Evolutionary conservation across 257 asterid species (phyloP).

Genomic region (Mentha longifolia): DNA sequence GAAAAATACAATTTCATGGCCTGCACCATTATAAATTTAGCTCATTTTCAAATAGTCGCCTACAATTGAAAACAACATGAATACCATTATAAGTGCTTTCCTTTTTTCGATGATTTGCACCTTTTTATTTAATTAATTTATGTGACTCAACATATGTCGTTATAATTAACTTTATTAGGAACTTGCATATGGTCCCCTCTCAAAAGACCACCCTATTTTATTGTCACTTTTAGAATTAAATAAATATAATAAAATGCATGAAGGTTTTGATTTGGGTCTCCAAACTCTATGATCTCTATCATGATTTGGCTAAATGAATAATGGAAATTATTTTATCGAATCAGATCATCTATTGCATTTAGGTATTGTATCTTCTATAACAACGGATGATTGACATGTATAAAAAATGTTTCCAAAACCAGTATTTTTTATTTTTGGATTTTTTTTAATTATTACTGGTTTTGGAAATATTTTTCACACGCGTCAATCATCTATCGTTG

Average conservation of each 20-base stretch:
- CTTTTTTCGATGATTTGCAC: background rate
- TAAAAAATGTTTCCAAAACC: too few relatives aligned
- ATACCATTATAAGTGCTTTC: background rate
- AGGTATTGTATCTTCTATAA: too few relatives aligned
- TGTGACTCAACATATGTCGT: constrained; percentile 28
- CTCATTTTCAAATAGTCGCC: background rate
- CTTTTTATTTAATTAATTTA: background rate
- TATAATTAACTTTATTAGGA: constrained; percentile 28
- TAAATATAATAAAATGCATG: background rate
- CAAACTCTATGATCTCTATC: constrained; percentile 15
- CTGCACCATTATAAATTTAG: constrained; percentile 15
- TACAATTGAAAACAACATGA: constrained; percentile 27
- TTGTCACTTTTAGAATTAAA: background rate
- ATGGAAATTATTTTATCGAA: background rate
- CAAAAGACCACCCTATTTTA: constrained; percentile 9
- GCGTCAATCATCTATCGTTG: too few relatives aligned
- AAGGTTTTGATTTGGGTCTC: background rate
- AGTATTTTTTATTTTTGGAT: too few relatives aligned
- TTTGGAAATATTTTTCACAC: too few relatives aligned
- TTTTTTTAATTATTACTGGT: too few relatives aligned
- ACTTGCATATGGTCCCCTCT: constrained; percentile 20
- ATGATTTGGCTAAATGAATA: constrained; percentile 10
- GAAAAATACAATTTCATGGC: background rate
- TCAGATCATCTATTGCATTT: too few relatives aligned
- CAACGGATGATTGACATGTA: too few relatives aligned